Evolutionary conservation across 305 asterid species (phyloP), one percentile per base, ranked within the genome.

Genomic region (Ilex paraguariensis): DNA sequence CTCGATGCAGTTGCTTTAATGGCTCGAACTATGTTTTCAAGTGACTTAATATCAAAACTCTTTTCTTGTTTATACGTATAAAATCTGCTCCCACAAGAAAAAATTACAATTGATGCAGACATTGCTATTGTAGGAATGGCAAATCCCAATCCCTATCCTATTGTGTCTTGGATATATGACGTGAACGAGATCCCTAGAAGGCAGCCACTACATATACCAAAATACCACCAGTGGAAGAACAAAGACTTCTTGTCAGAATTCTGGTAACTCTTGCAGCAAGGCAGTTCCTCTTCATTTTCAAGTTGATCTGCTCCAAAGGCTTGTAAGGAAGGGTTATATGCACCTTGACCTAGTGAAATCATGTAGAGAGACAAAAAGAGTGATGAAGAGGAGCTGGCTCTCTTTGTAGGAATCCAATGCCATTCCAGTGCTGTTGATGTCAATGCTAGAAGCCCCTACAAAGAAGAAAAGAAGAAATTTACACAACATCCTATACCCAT

Each of bases 71-170:
- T 81, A 13, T 60, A 73, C 40, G 31, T 61, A 39, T 84, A 93
- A 42, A 72, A 65, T 45, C 91, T 65, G 62, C 71, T 86, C 16
- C 94, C 96, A 12, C 69, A 68, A 15, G 76, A 42, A 59, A 93
- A 87, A 73, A 87, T 66, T 7, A 73, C 60, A 6, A 87, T 74
- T 0, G 99, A 87, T 1, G 60, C 69, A 0, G 81, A 28, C 85
- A 93, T 90, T 0, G 87, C 72, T 17, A 79, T 57, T 0, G 95
- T 52, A 0, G 99, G 99, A 62, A 93, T 81, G 16, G 97, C 90
- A 21, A 93, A 93, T 6, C 99, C 99, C 0, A 90, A 46, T 10
- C 95, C 97, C 99, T 97, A 90, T 3, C 99, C 99, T 0, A 84
- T 50, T 1, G 73, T 86, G 55, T 93, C 99, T 40, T 93, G 99